Evolutionary conservation across 306 rosid species (phyloP).

Genomic region (Fragaria iinumae): DNA sequence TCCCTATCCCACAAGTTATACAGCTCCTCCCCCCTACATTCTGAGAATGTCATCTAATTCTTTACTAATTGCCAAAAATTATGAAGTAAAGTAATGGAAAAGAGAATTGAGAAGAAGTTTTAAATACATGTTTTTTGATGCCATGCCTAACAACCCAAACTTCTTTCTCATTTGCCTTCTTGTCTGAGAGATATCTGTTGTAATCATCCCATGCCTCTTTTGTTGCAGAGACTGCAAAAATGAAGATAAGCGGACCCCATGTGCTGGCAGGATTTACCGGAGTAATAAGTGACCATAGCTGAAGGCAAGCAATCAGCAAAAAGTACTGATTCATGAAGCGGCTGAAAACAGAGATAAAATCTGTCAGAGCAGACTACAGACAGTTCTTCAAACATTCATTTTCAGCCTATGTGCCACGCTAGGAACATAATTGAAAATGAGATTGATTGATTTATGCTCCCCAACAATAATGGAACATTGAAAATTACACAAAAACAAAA

Average conservation of each 20-base stretch:
- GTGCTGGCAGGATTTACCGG: slow-evolving; percentile 99
- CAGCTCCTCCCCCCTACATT: background rate
- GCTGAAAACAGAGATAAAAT: slow-evolving; percentile 51
- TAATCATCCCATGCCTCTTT: slow-evolving; percentile 99
- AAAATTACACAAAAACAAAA: background rate
- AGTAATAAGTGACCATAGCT: slow-evolving; percentile 95
- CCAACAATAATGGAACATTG: background rate
- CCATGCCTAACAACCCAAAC: slow-evolving; percentile 91
- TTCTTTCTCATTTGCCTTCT: slow-evolving; percentile 92
- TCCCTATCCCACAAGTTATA: background rate
- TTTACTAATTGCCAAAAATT: slow-evolving; percentile 3
- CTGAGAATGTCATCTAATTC: background rate
- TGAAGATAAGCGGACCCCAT: slow-evolving; percentile 99
- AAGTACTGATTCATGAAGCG: slow-evolving; percentile 99
- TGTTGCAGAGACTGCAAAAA: slow-evolving; percentile 94
- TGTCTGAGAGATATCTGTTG: slow-evolving; percentile 90
- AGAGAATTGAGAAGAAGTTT: slow-evolving; percentile 16
- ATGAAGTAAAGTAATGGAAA: slow-evolving; percentile 17
- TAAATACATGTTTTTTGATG: slow-evolving; percentile 69
- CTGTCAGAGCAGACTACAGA: slow-evolving; percentile 21
- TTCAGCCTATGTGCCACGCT: background rate
- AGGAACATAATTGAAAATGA: background rate
- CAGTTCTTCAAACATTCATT: background rate
- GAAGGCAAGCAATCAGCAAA: slow-evolving; percentile 97
- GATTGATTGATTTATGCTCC: background rate